Conservation (phyloP, 106 monocot genomes). For the Chionographis japonica region DNA sequence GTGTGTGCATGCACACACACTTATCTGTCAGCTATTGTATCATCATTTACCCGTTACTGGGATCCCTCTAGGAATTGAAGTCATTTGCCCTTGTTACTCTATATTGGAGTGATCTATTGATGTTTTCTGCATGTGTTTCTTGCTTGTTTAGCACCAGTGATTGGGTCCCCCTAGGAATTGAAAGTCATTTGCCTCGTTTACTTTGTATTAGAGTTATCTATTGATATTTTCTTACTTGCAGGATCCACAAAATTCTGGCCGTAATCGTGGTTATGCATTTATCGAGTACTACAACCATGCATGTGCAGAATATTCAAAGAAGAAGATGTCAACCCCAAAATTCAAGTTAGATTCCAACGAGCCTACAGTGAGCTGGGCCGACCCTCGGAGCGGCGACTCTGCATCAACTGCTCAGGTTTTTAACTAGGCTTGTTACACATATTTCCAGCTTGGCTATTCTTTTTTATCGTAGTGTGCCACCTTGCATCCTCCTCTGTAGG, state of each 20-base stretch:
- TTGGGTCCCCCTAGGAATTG: too few relatives aligned
- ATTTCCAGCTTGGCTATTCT: neutral
- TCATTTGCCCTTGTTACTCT: too few relatives aligned
- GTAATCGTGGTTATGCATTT: constrained; percentile 86
- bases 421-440: neutral
- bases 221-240: constrained; percentile 2
- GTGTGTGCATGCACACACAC: too few relatives aligned
- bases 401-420: constrained; percentile 62
- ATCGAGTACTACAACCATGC: constrained; percentile 93
- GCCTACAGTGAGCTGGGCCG: constrained; percentile 95
- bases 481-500: constrained; percentile 21
- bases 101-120: too few relatives aligned
- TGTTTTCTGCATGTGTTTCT: too few relatives aligned
- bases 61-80: too few relatives aligned
- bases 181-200: neutral
- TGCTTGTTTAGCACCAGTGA: too few relatives aligned
- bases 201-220: neutral
- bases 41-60: too few relatives aligned
- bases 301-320: constrained; percentile 88
- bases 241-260: constrained; percentile 63
- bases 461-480: too few relatives aligned
- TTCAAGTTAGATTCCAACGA: constrained; percentile 80
- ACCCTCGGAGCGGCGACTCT: constrained; percentile 62
- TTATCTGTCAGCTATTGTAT: too few relatives aligned
- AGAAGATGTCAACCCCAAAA: constrained; percentile 70